phyloP scores from a whole-genome alignment of 768 basidiomycete species.

The Rhodocollybia butyracea region DNA sequence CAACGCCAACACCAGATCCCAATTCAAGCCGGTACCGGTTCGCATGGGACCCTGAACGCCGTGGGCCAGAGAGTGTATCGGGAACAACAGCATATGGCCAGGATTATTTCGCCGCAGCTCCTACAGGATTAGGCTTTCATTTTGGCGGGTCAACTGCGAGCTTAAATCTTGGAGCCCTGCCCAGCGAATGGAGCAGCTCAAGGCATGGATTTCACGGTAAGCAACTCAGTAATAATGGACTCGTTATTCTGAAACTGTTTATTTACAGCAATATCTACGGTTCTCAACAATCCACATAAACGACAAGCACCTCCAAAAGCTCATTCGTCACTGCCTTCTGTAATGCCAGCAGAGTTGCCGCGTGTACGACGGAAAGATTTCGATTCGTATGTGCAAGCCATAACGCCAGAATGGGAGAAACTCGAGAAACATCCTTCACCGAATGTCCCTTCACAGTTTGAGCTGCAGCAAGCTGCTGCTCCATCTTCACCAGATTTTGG shows the following conservation, averaged over 20 bases:
- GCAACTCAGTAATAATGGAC: slow-evolving; percentile 17
- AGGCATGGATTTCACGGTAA: slow-evolving; percentile 88
- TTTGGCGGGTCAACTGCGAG: slow-evolving; percentile 48
- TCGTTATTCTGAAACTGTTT: neutral
- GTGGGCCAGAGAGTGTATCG: slow-evolving; percentile 71
- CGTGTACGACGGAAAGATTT: slow-evolving; percentile 83
- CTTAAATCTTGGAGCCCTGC: slow-evolving; percentile 46
- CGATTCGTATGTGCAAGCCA: slow-evolving; percentile 71
- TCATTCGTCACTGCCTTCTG: slow-evolving; percentile 73
- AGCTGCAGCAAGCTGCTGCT: slow-evolving; percentile 34
- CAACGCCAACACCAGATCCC: slow-evolving; percentile 16
- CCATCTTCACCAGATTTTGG: slow-evolving; percentile 30
- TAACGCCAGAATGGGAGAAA: slow-evolving; percentile 74
- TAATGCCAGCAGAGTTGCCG: slow-evolving; percentile 70
- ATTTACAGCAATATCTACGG: slow-evolving; percentile 81
- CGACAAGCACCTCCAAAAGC: slow-evolving; percentile 84
- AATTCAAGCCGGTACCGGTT: slow-evolving; percentile 65
- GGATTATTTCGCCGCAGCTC: slow-evolving; percentile 51
- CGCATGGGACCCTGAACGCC: slow-evolving; percentile 64
- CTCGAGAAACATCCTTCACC: slow-evolving; percentile 39
- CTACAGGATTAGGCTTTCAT: slow-evolving; percentile 44
- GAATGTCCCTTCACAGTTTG: slow-evolving; percentile 21
- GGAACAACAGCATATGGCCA: slow-evolving; percentile 68
- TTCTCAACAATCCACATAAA: slow-evolving; percentile 88
- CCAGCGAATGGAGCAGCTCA: slow-evolving; percentile 76